phyloP scores from a whole-genome alignment of 2,329 filamentous ascomycete genomes.

The Trichophyton equinum region DNA sequence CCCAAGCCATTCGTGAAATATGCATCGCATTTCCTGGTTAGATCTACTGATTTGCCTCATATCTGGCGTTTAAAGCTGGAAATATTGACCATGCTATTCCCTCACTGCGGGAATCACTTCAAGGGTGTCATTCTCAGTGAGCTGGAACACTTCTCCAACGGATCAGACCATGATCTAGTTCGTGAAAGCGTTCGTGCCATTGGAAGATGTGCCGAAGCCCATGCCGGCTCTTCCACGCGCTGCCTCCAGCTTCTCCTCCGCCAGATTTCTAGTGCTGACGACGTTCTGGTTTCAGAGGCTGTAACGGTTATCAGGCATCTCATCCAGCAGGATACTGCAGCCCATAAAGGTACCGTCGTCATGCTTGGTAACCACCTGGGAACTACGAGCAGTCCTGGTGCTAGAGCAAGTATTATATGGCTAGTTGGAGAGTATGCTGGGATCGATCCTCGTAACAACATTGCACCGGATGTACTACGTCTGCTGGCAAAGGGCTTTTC shows the following conservation, averaged over 20 bases:
- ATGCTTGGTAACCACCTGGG: conserved; percentile 84
- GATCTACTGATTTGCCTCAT: conserved; percentile 61
- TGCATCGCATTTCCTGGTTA: conserved; percentile 77
- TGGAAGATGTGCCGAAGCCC: conserved; percentile 77
- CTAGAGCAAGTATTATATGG: conserved; percentile 92
- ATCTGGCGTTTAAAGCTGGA: conserved; percentile 91
- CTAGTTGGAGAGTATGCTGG: conserved; percentile 89
- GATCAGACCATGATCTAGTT: conserved; percentile 61
- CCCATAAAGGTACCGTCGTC: conserved; percentile 74
- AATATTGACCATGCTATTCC: conserved; percentile 79
- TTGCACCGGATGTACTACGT: conserved; percentile 81
- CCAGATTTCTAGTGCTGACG: conserved; percentile 79
- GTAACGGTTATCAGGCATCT: conserved; percentile 90
- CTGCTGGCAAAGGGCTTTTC: conserved; percentile 77
- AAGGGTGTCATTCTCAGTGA: conserved; percentile 86
- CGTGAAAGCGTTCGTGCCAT: conserved; percentile 86
- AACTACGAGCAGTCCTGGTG: conserved; percentile 72
- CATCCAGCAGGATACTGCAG: conserved; percentile 76
- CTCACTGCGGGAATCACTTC: conserved; percentile 58
- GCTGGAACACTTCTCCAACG: conserved; percentile 80
- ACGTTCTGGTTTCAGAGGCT: conserved; percentile 79
- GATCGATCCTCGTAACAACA: conserved; percentile 66
- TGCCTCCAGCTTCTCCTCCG: conserved; percentile 73
- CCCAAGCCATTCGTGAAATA: conserved; percentile 79
- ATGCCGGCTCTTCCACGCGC: conserved; percentile 55